These are phyloP conservation scores for Macroventuria anomochaeta DNA, from an alignment of 2,329 filamentous ascomycete genomes.

Conservation along the genomic window DNA sequence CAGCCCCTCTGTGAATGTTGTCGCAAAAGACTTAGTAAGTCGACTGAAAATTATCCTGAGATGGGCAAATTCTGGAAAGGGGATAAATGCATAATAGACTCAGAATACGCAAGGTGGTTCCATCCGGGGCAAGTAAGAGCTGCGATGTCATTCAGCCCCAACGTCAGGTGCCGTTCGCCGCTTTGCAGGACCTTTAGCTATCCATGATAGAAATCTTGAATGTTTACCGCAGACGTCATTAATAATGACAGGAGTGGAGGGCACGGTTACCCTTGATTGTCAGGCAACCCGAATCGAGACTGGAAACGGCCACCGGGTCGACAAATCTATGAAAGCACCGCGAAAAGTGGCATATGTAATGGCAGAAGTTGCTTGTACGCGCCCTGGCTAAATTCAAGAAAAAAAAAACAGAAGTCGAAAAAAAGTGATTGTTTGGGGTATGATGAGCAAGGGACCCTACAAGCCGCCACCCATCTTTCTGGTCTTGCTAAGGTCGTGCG, in stretches of 20 bases:
- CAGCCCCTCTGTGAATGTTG: too few species aligned
- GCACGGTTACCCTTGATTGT: conserved; percentile 5
- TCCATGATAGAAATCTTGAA: neutral
- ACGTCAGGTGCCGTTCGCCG: neutral
- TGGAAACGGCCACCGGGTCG: neutral
- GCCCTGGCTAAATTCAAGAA: too few species aligned
- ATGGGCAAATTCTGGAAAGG: neutral
- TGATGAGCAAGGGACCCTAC: too few species aligned
- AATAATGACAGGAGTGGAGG: neutral
- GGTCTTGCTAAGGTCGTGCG: too few species aligned
- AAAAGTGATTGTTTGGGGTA: too few species aligned
- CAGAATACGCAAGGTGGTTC: too few species aligned
- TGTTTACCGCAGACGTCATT: conserved; percentile 1
- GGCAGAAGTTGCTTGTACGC: too few species aligned
- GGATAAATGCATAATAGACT: neutral
- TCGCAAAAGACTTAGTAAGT: neutral
- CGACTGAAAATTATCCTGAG: neutral
- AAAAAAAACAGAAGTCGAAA: too few species aligned
- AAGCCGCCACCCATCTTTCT: too few species aligned
- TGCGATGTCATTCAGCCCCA: neutral
- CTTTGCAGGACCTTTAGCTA: neutral
- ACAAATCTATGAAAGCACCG: neutral
- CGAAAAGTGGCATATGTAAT: neutral
- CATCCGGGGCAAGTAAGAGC: too few species aligned
- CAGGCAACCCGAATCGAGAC: neutral